Base-by-base conservation (phyloP, 2,329 filamentous ascomycete genomes). In the Fusarium solani-melongenae region DNA sequence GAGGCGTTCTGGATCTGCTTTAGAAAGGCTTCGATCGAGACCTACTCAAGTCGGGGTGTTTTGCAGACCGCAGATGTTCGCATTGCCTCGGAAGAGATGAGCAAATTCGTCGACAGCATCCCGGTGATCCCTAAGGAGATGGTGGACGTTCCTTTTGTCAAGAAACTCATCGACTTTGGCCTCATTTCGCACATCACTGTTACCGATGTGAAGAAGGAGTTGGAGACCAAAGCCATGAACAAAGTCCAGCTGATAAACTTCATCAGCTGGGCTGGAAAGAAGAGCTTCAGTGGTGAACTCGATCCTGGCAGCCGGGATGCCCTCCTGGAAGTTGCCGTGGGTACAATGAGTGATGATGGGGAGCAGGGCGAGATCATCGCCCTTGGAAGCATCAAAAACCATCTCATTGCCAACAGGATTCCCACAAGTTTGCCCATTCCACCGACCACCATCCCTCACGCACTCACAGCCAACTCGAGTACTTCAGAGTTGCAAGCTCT, bases 1-100 rank as follows among this genome's bases (percentile, higher is more conserved):
- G 94, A 98, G 82, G 94, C 95, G 0, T 99, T 99, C 80, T 99
- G 96, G 96, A 97, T 91, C 38, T 95, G 94, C 71, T 96, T 93
- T 78, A 92, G 91, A 79, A 92, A 92, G 72, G 91, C 94, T 3
- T 92, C 90, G 0, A 94, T 98, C 66, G 95, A 98, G 78, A 89
- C 98, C 8, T 91, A 97, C 73, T 98, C 95, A 2, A 97, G 93
- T 22, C 91, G 92, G 67, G 97, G 97, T 64, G 92, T 99, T 8
- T 86, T 98, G 62, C 90, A 93, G n/a, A 97, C 93, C 38, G 90
- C 93, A 14, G 89, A 93, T 75, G 94, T 98, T 38, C 93, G 96
- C 36, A 89, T 97, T 75, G 93, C 86, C 80, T 84, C 92, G 80
- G 80, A 93, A 85, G 86, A 92, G 75, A 80, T 92, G 59, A 86